Evolutionary conservation across 2,329 filamentous ascomycete genomes (phyloP).

Genomic region (Cordyceps javanica): DNA sequence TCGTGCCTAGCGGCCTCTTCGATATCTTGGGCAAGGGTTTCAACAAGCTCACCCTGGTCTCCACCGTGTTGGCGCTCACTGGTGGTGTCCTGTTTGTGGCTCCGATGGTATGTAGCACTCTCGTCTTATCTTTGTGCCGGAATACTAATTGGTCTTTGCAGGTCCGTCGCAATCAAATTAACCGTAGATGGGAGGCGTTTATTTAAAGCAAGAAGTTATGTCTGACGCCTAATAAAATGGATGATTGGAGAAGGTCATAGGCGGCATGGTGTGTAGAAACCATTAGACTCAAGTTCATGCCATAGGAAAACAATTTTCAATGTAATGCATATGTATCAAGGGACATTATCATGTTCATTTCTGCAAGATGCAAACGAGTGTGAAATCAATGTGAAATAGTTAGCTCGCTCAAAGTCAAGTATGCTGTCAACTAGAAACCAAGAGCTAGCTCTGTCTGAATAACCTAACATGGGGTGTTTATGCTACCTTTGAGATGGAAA

Average conservation of each 20-base stretch:
- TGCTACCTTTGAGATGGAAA: too few species aligned
- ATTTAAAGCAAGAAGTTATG: not conserved
- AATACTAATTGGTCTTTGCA: constrained; percentile 30
- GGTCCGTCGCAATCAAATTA: constrained; percentile 62
- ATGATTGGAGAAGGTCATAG: not conserved
- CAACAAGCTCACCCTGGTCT: constrained; percentile 78
- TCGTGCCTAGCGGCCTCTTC: constrained; percentile 84
- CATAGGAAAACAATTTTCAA: not conserved
- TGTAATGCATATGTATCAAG: not conserved
- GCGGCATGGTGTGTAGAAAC: not conserved
- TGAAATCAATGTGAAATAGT: not conserved
- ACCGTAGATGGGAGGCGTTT: constrained; percentile 51
- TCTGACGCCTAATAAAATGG: not conserved
- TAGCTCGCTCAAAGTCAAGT: not conserved
- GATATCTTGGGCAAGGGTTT: constrained; percentile 92
- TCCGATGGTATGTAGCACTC: constrained; percentile 65
- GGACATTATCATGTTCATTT: not conserved
- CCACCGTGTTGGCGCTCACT: constrained; percentile 74
- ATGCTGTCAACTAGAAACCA: too few species aligned
- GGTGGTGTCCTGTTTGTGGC: constrained; percentile 71
- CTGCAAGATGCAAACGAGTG: not conserved
- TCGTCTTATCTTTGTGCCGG: not conserved
- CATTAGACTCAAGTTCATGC: not conserved
- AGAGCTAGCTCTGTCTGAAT: too few species aligned
- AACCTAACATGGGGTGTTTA: too few species aligned